phyloP scores from a whole-genome alignment of 2,329 filamentous ascomycete species.

The Trichoderma lentiforme region DNA sequence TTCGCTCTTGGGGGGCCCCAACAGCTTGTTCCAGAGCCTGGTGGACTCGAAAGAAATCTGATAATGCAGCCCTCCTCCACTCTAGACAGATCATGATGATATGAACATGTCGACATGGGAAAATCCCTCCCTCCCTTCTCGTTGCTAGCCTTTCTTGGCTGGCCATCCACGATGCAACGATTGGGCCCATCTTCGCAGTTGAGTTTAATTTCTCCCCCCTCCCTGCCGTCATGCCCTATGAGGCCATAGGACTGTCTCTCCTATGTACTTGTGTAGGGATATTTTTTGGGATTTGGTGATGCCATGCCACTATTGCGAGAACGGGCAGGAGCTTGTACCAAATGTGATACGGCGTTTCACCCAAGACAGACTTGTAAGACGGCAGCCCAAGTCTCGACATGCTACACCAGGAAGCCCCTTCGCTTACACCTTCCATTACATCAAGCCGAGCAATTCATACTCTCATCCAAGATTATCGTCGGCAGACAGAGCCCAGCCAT shows the following conservation, averaged over 20 bases:
- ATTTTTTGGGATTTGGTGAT: neutral
- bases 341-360: neutral
- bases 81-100: neutral
- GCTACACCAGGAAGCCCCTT: neutral
- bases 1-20: neutral
- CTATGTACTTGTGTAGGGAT: neutral
- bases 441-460: neutral
- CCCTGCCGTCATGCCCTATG: neutral
- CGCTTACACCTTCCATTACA: neutral
- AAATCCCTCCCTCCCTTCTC: constrained; percentile 1
- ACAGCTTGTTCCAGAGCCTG: neutral
- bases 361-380: neutral
- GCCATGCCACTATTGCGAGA: neutral
- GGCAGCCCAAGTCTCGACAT: neutral
- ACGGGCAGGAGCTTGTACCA: neutral
- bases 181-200: neutral
- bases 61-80: neutral
- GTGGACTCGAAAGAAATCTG: neutral
- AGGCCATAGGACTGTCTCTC: neutral
- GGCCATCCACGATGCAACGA: neutral
- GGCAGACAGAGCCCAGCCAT: neutral
- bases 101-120: neutral
- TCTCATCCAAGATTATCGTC: neutral
- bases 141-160: neutral
- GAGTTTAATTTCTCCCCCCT: neutral